A percentile compares a stretch with the other conserved stretches of the same genome.
These are phyloP conservation scores for Chloroidium sp. DNA, from an alignment of 163 green algal species.

Conservation along the genomic window DNA sequence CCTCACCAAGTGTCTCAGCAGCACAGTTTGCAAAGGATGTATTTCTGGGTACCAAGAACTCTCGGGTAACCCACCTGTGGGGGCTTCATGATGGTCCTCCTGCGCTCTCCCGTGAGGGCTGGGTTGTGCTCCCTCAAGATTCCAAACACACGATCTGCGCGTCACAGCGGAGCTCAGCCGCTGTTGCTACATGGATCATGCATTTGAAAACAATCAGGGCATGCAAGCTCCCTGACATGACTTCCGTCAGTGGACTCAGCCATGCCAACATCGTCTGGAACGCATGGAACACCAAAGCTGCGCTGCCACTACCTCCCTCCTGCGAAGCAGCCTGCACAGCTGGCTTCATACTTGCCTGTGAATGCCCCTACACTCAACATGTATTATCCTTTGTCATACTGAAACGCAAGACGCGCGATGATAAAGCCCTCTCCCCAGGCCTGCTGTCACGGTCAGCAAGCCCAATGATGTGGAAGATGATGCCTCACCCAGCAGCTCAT, in stretches of 20 bases:
- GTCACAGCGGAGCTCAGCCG: background rate
- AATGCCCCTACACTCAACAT: too few relatives aligned
- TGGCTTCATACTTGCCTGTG: too few relatives aligned
- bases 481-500: conserved; percentile 81
- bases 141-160: conserved; percentile 88
- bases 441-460: background rate
- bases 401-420: too few relatives aligned
- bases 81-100: conserved; percentile 91
- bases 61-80: conserved; percentile 55
- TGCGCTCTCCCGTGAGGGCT: conserved; percentile 92
- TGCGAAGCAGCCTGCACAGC: too few relatives aligned
- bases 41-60: background rate
- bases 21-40: background rate
- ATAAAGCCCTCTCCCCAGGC: too few relatives aligned
- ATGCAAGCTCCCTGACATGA: background rate
- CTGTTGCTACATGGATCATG: background rate
- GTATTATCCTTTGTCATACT: too few relatives aligned
- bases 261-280: background rate
- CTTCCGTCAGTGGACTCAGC: background rate
- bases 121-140: conserved; percentile 95
- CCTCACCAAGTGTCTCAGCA: background rate
- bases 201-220: conserved; percentile 1
- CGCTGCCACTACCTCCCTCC: too few relatives aligned
- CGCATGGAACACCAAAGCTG: too few relatives aligned
- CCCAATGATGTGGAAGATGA: background rate